Conservation (phyloP, 78 protist genomes). For the Tieghemostelium lacteum region DNA sequence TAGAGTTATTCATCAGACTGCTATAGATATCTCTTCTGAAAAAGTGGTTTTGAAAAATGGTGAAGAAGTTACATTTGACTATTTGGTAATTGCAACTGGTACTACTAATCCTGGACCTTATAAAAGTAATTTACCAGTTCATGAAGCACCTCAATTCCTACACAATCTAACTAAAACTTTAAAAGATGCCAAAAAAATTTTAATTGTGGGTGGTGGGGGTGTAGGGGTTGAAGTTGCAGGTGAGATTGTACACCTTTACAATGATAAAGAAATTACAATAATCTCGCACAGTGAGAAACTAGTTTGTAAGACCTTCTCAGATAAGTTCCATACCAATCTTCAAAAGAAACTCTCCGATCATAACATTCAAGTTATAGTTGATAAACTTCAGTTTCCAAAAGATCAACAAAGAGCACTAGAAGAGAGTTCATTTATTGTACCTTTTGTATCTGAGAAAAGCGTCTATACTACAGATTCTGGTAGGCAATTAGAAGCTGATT, state of each 20-base stretch:
- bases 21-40: constrained; percentile 16
- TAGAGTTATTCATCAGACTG: neutral
- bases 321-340: no score
- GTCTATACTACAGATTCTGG: neutral
- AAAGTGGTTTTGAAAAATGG: neutral
- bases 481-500: neutral
- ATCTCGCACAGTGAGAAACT: neutral
- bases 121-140: constrained; percentile 9
- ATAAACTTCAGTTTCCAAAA: no score
- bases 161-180: neutral
- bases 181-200: constrained; percentile 2
- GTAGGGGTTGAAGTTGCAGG: constrained; percentile 48
- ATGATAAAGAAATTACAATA: neutral
- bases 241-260: constrained; percentile 2
- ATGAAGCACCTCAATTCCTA: neutral
- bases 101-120: constrained; percentile 10
- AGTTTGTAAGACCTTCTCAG: neutral
- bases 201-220: constrained; percentile 77
- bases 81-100: constrained; percentile 47
- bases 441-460: no score
- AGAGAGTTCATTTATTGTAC: no score
- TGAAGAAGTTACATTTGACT: constrained; percentile 20
- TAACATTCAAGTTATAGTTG: no score
- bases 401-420: no score
- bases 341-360: no score